These are phyloP conservation scores for Aegilops bicornis DNA, from an alignment of 176 grass and related monocot species.

Conservation along the genomic window DNA sequence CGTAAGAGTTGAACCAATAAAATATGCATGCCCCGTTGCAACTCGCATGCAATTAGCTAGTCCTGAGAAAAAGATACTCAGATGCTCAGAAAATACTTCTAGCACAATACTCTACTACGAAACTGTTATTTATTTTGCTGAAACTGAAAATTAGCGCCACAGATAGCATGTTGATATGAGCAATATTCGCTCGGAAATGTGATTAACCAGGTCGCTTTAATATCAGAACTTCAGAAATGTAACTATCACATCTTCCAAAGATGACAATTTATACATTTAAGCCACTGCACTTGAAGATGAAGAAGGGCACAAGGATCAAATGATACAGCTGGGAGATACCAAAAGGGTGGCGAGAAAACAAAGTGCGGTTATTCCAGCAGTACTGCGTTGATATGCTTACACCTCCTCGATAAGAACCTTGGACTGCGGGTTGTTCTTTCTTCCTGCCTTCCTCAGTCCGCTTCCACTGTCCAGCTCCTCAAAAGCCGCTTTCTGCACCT, in stretches of 20 bases:
- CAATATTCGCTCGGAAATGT: not conserved
- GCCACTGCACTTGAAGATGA: not conserved
- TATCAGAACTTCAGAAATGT: not conserved
- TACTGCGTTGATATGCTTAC: slow-evolving; percentile 17
- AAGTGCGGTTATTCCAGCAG: not conserved
- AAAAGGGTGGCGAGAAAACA: not conserved
- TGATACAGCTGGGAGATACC: not conserved
- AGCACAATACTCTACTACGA: not conserved
- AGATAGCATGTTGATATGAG: not conserved
- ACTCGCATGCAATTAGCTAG: no score
- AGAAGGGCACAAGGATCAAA: not conserved
- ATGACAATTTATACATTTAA: not conserved
- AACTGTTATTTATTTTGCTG: not conserved
- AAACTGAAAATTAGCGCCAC: not conserved
- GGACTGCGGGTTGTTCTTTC: slow-evolving; percentile 40
- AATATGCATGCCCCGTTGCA: no score
- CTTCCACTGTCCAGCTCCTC: slow-evolving; percentile 33
- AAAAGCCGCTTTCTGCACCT: slow-evolving; percentile 68
- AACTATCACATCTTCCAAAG: not conserved
- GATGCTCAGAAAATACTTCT: not conserved
- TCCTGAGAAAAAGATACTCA: not conserved
- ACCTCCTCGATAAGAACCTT: slow-evolving; percentile 78
- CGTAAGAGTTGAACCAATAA: no score
- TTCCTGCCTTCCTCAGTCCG: slow-evolving; percentile 17
- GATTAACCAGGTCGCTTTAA: not conserved